Percentiles rank a stretch among this genome's conserved stretches.
Evolutionary conservation across 2,329 filamentous ascomycete species (phyloP).

Genomic region (Fusarium xylarioides): DNA sequence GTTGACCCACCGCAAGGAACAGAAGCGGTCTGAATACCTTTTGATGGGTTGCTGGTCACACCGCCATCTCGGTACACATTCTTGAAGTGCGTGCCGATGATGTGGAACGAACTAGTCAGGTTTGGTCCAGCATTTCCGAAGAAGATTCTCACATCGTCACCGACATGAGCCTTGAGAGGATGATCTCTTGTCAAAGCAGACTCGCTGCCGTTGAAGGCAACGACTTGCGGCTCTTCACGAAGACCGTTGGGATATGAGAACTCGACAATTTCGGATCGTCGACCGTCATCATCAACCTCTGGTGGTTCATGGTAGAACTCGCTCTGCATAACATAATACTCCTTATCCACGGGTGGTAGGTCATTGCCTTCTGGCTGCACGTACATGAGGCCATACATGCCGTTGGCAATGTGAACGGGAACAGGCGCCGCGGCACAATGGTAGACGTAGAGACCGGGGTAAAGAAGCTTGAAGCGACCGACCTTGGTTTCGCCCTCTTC

Average conservation of each 20-base stretch:
- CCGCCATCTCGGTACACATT: constrained; percentile 20
- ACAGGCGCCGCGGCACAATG: constrained; percentile 1
- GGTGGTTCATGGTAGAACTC: constrained; percentile 28
- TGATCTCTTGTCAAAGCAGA: constrained; percentile 15
- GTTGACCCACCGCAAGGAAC: constrained; percentile 17
- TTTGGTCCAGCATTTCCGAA: constrained; percentile 27
- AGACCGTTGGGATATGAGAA: constrained; percentile 20
- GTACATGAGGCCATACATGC: constrained; percentile 13
- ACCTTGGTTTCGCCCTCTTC: constrained; percentile 25
- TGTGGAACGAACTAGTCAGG: constrained; percentile 19
- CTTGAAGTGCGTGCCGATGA: constrained; percentile 20
- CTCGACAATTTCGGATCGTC: constrained; percentile 15
- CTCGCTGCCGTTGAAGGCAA: constrained; percentile 12
- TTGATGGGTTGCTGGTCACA: background rate
- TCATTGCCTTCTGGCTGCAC: constrained; percentile 13
- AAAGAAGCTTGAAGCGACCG: constrained; percentile 19
- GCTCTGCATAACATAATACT: constrained; percentile 29
- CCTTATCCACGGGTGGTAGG: constrained; percentile 13
- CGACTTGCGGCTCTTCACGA: background rate
- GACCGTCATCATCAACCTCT: constrained; percentile 17
- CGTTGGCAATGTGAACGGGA: background rate
- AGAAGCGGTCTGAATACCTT: constrained; percentile 14
- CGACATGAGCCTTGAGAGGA: constrained; percentile 18
- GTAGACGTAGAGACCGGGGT: constrained; percentile 19
- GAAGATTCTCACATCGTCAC: constrained; percentile 10